These are phyloP conservation scores for Pascua sp. DNA, from an alignment of 1,284 basidiomycete species.

Conservation along the genomic window DNA sequence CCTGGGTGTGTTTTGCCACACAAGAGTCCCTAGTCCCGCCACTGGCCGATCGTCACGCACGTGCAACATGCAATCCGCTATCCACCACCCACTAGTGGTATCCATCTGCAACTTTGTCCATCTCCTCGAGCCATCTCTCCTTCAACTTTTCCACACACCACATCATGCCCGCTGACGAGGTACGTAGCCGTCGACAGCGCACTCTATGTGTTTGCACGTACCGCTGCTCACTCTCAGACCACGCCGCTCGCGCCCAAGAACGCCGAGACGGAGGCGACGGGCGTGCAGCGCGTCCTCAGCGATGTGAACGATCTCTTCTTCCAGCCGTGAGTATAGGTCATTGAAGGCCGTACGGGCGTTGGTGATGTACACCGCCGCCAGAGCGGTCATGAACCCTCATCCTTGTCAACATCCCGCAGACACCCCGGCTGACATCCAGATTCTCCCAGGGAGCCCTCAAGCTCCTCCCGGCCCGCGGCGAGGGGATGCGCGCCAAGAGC, in stretches of 20 bases:
- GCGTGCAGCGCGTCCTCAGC: constrained; percentile 14
- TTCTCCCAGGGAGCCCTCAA: constrained; percentile 45
- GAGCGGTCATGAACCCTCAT: neutral
- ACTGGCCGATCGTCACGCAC: constrained; percentile 1
- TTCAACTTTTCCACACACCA: neutral
- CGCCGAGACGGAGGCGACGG: neutral
- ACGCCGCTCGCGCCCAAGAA: constrained; percentile 11
- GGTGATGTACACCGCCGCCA: neutral
- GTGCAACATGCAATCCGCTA: neutral
- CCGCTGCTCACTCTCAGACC: constrained; percentile 6
- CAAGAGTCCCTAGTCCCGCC: neutral
- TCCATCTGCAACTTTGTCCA: neutral
- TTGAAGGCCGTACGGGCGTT: neutral
- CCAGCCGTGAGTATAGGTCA: constrained; percentile 34
- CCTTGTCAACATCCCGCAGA: neutral
- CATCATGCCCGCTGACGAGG: neutral
- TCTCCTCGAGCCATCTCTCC: neutral
- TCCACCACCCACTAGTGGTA: neutral
- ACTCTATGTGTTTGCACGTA: neutral
- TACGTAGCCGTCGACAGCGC: neutral
- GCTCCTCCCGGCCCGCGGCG: constrained; percentile 37
- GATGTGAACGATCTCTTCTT: constrained; percentile 40
- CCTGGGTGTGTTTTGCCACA: neutral
- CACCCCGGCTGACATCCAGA: constrained; percentile 18
- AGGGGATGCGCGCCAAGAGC: constrained; percentile 36